These are phyloP conservation scores for Cyberlindnera subsufficiens DNA, from an alignment of 805 yeast species.

Conservation along the genomic window DNA sequence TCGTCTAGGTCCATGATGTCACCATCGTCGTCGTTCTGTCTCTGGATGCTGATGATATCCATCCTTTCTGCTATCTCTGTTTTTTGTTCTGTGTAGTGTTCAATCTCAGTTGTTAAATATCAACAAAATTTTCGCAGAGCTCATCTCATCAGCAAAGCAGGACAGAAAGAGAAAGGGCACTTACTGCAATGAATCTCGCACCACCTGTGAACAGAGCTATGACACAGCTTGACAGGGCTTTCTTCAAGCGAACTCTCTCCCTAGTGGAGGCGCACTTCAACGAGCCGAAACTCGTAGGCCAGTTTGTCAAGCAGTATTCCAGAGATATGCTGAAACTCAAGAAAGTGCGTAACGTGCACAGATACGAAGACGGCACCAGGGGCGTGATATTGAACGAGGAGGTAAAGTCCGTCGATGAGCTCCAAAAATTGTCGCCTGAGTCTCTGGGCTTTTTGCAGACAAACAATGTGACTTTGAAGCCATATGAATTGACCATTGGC, in stretches of 20 bases:
- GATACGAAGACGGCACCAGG: constrained; percentile 25
- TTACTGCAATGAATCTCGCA: constrained; percentile 11
- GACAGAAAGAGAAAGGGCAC: neutral
- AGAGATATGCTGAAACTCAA: constrained; percentile 65
- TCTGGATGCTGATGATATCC: constrained; percentile 17
- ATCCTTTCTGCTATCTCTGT: neutral
- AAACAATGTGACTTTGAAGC: constrained; percentile 39
- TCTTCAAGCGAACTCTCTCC: constrained; percentile 52
- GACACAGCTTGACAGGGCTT: constrained; percentile 58
- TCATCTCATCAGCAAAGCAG: neutral
- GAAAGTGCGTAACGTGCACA: constrained; percentile 64
- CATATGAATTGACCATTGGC: constrained; percentile 51
- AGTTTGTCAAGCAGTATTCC: constrained; percentile 52
- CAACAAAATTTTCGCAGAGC: neutral
- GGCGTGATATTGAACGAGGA: constrained; percentile 56
- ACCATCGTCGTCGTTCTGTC: constrained; percentile 10
- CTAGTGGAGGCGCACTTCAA: constrained; percentile 66
- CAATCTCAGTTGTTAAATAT: neutral
- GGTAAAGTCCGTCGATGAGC: constrained; percentile 33
- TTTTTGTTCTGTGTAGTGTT: neutral
- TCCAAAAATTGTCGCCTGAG: constrained; percentile 32
- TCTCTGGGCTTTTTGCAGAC: constrained; percentile 43
- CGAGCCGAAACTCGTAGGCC: constrained; percentile 45
- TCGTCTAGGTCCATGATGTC: constrained; percentile 24
- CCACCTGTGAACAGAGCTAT: constrained; percentile 72